Conservation (phyloP, 495 filamentous ascomycete species). For the Penicillium diatomitis region DNA sequence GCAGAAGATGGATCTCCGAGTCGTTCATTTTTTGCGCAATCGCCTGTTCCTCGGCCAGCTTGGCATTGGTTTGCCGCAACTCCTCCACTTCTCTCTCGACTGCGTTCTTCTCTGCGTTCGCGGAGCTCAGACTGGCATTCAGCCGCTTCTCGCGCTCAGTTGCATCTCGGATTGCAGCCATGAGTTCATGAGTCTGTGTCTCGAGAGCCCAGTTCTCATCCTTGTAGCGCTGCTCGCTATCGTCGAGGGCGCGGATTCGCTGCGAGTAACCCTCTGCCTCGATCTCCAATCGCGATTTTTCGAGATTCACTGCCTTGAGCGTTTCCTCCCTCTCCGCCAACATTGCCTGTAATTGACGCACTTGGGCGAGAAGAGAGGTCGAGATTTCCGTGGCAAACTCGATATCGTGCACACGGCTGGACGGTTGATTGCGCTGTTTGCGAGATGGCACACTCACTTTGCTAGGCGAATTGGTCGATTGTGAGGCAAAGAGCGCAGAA, state of each 20-base stretch:
- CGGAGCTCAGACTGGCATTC: conserved; percentile 54
- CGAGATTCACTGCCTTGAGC: conserved; percentile 60
- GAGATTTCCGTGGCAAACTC: conserved; percentile 95
- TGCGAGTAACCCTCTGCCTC: conserved; percentile 73
- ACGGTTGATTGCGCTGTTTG: conserved; percentile 83
- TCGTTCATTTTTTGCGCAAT: conserved; percentile 73
- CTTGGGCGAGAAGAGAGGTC: conserved; percentile 78
- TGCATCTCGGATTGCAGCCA: conserved; percentile 58
- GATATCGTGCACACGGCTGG: conserved; percentile 80
- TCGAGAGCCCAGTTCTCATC: conserved; percentile 98
- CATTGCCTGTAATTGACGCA: conserved; percentile 75
- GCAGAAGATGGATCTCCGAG: conserved; percentile 69
- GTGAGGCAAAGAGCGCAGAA: conserved; percentile 72
- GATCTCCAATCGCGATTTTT: conserved; percentile 68
- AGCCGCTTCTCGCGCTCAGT: conserved; percentile 73
- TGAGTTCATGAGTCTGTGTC: conserved; percentile 74
- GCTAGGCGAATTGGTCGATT: conserved; percentile 79
- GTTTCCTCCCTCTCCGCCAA: conserved; percentile 81
- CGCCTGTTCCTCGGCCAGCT: conserved; percentile 70
- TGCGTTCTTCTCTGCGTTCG: conserved; percentile 64
- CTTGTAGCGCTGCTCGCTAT: conserved; percentile 90
- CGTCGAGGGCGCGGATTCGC: conserved; percentile 71
- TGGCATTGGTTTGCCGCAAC: conserved; percentile 65
- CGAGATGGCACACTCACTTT: conserved; percentile 79
- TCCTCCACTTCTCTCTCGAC: conserved; percentile 83